Evolutionary conservation across 2,329 filamentous ascomycete genomes (phyloP), one percentile per base, ranked within the genome.

Genomic region (Chaetomium strumarium): DNA sequence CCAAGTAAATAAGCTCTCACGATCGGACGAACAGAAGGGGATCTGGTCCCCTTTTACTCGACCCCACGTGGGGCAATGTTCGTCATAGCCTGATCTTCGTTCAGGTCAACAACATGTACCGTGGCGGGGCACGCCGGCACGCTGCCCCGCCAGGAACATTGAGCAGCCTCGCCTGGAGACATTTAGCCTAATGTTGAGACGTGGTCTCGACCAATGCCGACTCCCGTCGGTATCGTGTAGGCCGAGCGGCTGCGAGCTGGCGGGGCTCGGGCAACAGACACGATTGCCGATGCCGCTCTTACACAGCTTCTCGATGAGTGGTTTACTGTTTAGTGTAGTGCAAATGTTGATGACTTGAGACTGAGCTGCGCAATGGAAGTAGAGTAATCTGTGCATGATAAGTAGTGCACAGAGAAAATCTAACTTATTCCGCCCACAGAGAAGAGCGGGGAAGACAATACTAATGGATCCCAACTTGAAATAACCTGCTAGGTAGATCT

Each of bases 121-220:
- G n/a, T 52, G 58, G 56, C 55, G 57, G 56, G 58, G 55, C 56
- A 58, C 6, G 38, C 16, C 16, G 36, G 36, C 48, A 42, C 2
- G 30, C 30, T 37, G 51, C 52, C 49, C 46, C 49, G 43, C 46
- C 49, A 10, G 20, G n/a, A 17, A 42, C 16, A 46, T 19, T 20
- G 8, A 45, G 43, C 55, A 60, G 57, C 58, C 58, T 60, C 52
- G 58, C 54, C 51, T 16, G 41, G 37, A 33, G 39, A 17, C 36
- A 59, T 61, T 61, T 61, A 59, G 59, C 57, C 57, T 59, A 51
- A 57, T 54, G 57, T 34, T 5, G 30, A 36, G 19, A 37, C 17
- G 34, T 19, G 34, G 39, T 51, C 45, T 53, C 33, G 49, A 49
- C 57, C 58, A 59, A 59, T 59, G 53, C 41, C 44, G 47, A 30